These are phyloP conservation scores for Neurospora sp. DNA, from an alignment of 495 filamentous ascomycete species.

Conservation along the genomic window DNA sequence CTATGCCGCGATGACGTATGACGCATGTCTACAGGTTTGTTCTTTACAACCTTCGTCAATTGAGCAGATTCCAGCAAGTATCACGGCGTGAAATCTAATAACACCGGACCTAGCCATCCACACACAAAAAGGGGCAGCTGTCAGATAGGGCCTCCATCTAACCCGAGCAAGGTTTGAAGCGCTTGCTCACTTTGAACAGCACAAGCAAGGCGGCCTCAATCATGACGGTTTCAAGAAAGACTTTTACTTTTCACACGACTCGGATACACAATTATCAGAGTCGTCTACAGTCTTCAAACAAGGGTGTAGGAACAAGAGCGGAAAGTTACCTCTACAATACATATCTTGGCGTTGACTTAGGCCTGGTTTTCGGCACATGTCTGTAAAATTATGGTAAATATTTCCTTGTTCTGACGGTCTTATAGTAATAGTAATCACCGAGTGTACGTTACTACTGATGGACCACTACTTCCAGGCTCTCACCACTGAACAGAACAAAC, in stretches of 20 bases:
- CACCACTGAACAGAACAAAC: background rate
- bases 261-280: too few species aligned
- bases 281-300: background rate
- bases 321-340: background rate
- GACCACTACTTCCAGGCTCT: background rate
- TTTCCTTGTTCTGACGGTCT: background rate
- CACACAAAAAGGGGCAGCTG: background rate
- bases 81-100: background rate
- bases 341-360: background rate
- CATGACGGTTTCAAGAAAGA: background rate
- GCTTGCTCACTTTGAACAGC: background rate
- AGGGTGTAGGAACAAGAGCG: background rate
- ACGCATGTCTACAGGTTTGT: background rate
- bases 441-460: background rate
- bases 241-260: background rate
- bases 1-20: background rate
- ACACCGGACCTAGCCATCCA: background rate
- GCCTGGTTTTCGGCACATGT: background rate
- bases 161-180: background rate
- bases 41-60: background rate
- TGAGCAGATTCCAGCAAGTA: background rate
- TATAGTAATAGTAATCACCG: background rate
- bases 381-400: background rate
- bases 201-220: background rate
- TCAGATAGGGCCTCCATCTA: background rate